Base-by-base conservation (phyloP, 116 monocot species). In the Dioscorea cayenensis region DNA sequence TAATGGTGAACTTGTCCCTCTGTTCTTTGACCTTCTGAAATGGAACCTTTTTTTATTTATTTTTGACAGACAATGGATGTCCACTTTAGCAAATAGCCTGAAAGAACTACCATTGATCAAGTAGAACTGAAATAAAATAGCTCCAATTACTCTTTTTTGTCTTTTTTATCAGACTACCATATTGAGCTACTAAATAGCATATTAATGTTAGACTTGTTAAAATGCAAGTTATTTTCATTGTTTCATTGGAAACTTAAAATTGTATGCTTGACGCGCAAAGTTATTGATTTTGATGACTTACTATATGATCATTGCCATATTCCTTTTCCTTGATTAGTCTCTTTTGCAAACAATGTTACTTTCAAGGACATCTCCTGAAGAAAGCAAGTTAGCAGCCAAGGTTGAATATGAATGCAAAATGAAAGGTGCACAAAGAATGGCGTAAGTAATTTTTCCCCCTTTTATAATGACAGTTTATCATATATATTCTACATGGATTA, bases 351-450 rank as follows among this genome's bases (percentile, higher is more conserved):
- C 92, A 14, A 92, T 97, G 93, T 28, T 97, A 80, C 77, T 87
- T 76, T 97, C 96, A 59, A 90, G 73, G 77, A 75, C 72, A 20
- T 68, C 49, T 69, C 85, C 84, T 67, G 84, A 92, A 43, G 96
- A 97, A 73, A 86, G 83, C 78, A 84, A 78, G 70, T 77, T 97
- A 21, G 68, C 96, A 27, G 90, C 96, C 18, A 97, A 86, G 76
- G 78, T 97, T 66, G 96, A 97, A 70, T 97, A 71, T 75, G 93
- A 97, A 77, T 97, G 96, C 86, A 97, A 90, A 78, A 97, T 97
- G 83, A 84, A 90, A 86, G 93, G 96, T 77, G 96, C 96, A 35
- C 90, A 97, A 78, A 90, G 93, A 79, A 90, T 97, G 96, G 92
- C 90, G 90, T 95, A 84, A 89, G 92, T 63, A 71, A 55, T 63